Evolutionary conservation across 805 yeast species (phyloP).

Genomic region (Hanseniaspora lachancei): DNA sequence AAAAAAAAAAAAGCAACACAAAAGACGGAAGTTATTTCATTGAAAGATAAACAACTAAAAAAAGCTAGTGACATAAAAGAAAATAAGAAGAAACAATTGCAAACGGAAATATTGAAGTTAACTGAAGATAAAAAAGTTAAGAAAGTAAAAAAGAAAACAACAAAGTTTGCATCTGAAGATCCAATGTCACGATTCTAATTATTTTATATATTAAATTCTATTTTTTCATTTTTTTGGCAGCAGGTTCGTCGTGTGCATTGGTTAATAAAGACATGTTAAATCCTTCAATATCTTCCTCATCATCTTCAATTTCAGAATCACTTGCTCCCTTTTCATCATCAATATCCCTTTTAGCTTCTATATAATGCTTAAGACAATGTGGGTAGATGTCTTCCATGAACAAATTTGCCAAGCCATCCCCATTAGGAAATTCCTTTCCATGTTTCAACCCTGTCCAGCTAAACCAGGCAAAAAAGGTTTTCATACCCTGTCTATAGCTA

Average conservation of each 20-base stretch:
- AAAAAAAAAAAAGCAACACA: not conserved
- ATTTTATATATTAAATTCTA: not conserved
- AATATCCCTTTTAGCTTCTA: constrained; percentile 56
- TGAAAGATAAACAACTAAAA: constrained; percentile 2
- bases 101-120: not conserved
- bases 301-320: constrained; percentile 42
- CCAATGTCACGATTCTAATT: constrained; percentile 3
- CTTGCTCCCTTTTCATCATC: constrained; percentile 44
- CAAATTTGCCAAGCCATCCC: constrained; percentile 62
- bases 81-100: not conserved
- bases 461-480: constrained; percentile 79
- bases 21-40: constrained; percentile 15
- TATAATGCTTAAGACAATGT: constrained; percentile 69
- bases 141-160: not conserved
- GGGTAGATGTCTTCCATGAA: constrained; percentile 74
- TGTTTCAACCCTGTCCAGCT: constrained; percentile 70
- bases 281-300: constrained; percentile 16
- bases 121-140: not conserved
- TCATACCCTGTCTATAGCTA: constrained; percentile 57
- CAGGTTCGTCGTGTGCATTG: constrained; percentile 9
- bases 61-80: not conserved
- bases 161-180: not conserved
- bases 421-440: constrained; percentile 64
- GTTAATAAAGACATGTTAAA: constrained; percentile 1
- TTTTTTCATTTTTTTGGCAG: not conserved